Conservation (phyloP, 2,329 filamentous ascomycete genomes). For the Colletotrichum endophyticum region DNA sequence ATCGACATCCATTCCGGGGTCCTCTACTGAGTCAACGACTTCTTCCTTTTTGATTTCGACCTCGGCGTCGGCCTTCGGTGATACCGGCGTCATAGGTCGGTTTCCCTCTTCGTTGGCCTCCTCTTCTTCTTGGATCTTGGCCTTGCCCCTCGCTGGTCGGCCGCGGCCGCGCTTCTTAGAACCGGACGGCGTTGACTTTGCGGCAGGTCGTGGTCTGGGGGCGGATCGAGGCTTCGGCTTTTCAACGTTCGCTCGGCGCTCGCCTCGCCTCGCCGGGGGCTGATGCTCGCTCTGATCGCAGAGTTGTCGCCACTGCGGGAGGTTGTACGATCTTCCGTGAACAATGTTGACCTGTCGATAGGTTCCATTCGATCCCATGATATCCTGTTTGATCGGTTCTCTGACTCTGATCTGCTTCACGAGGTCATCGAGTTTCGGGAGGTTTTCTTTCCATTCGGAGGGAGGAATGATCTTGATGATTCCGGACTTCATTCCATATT, state of each 20-base stretch:
- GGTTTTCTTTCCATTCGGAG: conserved; percentile 85
- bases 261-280: conserved; percentile 87
- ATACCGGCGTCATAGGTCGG: conserved; percentile 18
- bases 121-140: conserved; percentile 40
- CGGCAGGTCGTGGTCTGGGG: conserved; percentile 29
- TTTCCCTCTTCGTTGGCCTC: conserved; percentile 29
- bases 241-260: conserved; percentile 70
- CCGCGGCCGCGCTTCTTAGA: conserved; percentile 46
- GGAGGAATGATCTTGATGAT: conserved; percentile 97
- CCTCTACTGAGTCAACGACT: conserved; percentile 56
- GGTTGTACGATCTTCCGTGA: conserved; percentile 93
- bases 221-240: conserved; percentile 50
- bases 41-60: conserved; percentile 32
- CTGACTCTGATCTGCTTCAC: conserved; percentile 93
- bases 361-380: conserved; percentile 92
- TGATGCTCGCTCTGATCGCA: conserved; percentile 97
- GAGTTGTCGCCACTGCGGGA: conserved; percentile 93
- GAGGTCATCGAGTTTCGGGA: conserved; percentile 80
- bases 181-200: conserved; percentile 29
- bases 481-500: conserved; percentile 95
- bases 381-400: conserved; percentile 98
- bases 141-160: conserved; percentile 41
- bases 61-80: conserved; percentile 37
- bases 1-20: conserved; percentile 39
- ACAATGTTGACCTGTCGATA: conserved; percentile 98